phyloP scores from a whole-genome alignment of 2,329 filamentous ascomycete species.

The Xylaria multiplex region DNA sequence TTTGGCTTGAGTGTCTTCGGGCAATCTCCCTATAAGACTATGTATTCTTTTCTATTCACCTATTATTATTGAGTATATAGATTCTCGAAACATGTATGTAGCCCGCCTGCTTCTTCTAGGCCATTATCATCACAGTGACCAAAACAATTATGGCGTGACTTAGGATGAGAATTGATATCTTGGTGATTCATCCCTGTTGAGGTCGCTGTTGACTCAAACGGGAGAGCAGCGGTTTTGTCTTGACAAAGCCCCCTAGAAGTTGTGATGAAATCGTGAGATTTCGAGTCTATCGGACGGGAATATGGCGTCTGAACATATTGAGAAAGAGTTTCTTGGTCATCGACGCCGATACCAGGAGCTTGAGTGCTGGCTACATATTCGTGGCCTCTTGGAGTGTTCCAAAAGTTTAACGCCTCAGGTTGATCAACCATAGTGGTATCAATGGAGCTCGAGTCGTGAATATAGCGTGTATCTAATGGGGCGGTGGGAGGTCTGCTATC shows the following conservation, averaged over 20 bases:
- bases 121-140: conserved; percentile 5
- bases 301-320: neutral
- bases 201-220: neutral
- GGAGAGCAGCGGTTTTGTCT: neutral
- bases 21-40: neutral
- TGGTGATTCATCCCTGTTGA: neutral
- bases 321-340: conserved; percentile 1
- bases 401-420: neutral
- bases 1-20: neutral
- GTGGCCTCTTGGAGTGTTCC: neutral
- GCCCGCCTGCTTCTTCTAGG: neutral
- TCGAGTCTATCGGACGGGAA: conserved; percentile 29
- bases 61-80: neutral
- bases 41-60: neutral
- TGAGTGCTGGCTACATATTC: neutral
- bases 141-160: conserved; percentile 38
- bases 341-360: neutral
- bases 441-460: neutral
- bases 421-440: neutral
- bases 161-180: conserved; percentile 25
- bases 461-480: neutral
- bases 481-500: neutral
- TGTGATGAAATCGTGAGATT: conserved; percentile 39
- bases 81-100: neutral
- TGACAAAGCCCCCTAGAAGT: conserved; percentile 35